Conservation (phyloP, 106 monocot genomes). For the Allium cepa region DNA sequence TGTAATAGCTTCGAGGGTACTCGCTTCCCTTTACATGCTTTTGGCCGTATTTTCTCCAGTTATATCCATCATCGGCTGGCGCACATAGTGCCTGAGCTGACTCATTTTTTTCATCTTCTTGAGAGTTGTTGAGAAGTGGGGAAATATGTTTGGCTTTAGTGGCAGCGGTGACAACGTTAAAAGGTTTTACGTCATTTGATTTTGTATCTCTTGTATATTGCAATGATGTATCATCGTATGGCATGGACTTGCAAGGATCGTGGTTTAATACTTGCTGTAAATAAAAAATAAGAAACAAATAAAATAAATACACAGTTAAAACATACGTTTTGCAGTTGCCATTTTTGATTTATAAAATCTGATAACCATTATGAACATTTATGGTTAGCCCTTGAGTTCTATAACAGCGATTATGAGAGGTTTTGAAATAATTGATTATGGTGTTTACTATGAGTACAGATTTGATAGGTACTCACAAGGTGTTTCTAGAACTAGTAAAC, state of each 20-base stretch:
- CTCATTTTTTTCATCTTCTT: constrained; percentile 18
- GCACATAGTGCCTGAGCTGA: constrained; percentile 7
- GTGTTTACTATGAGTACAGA: too few species aligned
- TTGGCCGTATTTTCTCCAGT: constrained; percentile 48
- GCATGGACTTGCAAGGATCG: background rate
- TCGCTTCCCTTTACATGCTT: constrained; percentile 49
- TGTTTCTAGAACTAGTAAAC: too few species aligned
- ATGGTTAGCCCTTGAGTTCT: background rate
- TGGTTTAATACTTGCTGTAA: background rate
- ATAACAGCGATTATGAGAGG: background rate
- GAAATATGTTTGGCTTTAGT: background rate
- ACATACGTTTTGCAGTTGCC: background rate
- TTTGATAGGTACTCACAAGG: too few species aligned
- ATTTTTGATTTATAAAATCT: background rate
- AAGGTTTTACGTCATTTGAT: background rate
- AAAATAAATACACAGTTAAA: background rate
- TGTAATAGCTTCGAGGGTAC: constrained; percentile 40
- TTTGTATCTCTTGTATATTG: constrained; percentile 1
- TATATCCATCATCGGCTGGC: constrained; percentile 37
- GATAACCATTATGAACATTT: background rate
- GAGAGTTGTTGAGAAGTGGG: constrained; percentile 6
- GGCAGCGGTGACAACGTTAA: background rate
- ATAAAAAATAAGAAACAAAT: background rate
- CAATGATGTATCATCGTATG: background rate
- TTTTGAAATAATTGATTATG: too few species aligned